Evolutionary conservation across 1,139 yeast species (phyloP).

Genomic region (Yamadazyma atlantica): DNA sequence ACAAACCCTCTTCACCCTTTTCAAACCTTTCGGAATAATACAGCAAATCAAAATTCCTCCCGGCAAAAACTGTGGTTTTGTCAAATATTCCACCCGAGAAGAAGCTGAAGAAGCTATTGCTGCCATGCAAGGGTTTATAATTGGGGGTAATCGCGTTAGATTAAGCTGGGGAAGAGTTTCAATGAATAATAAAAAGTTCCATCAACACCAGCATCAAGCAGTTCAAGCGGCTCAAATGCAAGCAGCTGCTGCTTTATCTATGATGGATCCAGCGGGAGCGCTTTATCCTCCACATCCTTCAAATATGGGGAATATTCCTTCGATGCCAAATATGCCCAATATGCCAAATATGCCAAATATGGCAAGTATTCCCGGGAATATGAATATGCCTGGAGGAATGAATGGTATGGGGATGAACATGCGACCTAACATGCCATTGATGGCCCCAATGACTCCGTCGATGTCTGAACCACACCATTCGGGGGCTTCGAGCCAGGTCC

Average conservation of each 20-base stretch:
- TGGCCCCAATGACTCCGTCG: too few relatives aligned
- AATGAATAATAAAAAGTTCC: slow-evolving; percentile 31
- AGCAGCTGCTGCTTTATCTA: slow-evolving; percentile 35
- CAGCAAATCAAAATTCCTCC: slow-evolving; percentile 85
- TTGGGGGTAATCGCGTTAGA: slow-evolving; percentile 82
- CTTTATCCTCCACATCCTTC: slow-evolving; percentile 16
- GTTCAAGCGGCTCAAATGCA: slow-evolving; percentile 37
- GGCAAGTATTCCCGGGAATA: too few relatives aligned
- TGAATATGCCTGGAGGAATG: too few relatives aligned
- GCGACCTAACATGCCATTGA: too few relatives aligned
- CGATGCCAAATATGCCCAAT: too few relatives aligned
- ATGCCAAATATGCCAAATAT: too few relatives aligned
- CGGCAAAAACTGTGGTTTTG: slow-evolving; percentile 94
- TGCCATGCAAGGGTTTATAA: slow-evolving; percentile 89
- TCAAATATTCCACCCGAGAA: slow-evolving; percentile 72
- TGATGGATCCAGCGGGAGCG: slow-evolving; percentile 38
- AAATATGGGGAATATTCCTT: too few relatives aligned
- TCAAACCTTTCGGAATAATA: slow-evolving; percentile 83
- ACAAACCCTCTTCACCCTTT: slow-evolving; percentile 68
- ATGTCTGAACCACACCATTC: slow-evolving; percentile 4
- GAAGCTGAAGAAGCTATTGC: slow-evolving; percentile 90
- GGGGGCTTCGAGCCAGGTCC: neutral
- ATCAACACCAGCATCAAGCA: slow-evolving; percentile 34
- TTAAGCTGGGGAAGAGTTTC: slow-evolving; percentile 83
- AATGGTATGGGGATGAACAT: too few relatives aligned